These are phyloP conservation scores for Zymoseptoria passerinii DNA, from an alignment of 2,329 filamentous ascomycete species.

Conservation along the genomic window DNA sequence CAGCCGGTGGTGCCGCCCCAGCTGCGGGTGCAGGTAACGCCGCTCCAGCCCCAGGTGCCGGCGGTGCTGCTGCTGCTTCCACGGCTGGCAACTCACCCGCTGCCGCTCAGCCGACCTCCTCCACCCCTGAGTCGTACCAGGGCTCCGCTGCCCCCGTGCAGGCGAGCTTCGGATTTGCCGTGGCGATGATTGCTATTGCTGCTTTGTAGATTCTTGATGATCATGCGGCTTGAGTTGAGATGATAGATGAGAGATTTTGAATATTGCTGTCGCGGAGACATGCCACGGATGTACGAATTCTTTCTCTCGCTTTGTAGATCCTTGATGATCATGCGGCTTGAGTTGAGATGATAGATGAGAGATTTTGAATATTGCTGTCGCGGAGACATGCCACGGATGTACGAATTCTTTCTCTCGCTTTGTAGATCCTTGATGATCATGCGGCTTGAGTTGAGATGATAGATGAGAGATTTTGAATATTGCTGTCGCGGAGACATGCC, in stretches of 20 bases:
- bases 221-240: not conserved
- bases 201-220: slow-evolving; percentile 17
- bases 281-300: too few species aligned
- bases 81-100: not conserved
- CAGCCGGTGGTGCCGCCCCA: too few species aligned
- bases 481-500: too few species aligned
- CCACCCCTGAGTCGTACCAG: slow-evolving; percentile 12
- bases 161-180: slow-evolving; percentile 31
- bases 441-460: too few species aligned
- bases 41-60: too few species aligned
- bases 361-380: too few species aligned
- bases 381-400: too few species aligned
- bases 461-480: too few species aligned
- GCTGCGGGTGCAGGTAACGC: too few species aligned
- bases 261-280: too few species aligned
- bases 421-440: too few species aligned
- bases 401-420: too few species aligned
- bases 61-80: not conserved
- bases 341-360: not conserved
- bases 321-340: not conserved
- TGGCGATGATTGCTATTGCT: slow-evolving; percentile 35
- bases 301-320: not conserved
- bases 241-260: not conserved
- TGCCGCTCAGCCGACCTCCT: not conserved
- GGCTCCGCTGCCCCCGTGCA: slow-evolving; percentile 23